Evolutionary conservation across 208 protist genomes (phyloP).

Genomic region (Naegleria gruberi): DNA sequence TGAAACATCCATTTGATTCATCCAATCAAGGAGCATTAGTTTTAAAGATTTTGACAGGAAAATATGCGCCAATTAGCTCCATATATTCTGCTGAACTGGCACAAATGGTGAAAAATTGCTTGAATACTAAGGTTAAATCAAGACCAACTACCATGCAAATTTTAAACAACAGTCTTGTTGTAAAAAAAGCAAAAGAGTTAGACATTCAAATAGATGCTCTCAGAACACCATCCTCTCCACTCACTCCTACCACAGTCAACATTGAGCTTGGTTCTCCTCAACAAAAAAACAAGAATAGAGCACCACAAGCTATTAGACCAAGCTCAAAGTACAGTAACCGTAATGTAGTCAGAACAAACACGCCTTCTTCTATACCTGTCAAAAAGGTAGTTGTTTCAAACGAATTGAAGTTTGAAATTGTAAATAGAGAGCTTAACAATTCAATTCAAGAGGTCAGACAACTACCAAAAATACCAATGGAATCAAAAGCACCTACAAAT

Average conservation of each 20-base stretch:
- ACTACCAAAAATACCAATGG: no score
- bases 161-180: neutral
- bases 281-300: neutral
- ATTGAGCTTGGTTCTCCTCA: no score
- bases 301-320: neutral
- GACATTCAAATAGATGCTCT: neutral
- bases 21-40: constrained; percentile 42
- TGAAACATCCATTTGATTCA: constrained; percentile 54
- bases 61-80: constrained; percentile 1
- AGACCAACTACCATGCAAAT: neutral
- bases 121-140: neutral
- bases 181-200: neutral
- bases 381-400: neutral
- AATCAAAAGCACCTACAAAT: no score
- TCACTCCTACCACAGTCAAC: no score
- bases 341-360: neutral
- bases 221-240: neutral
- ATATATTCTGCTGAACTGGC: neutral
- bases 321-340: neutral
- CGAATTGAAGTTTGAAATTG: neutral
- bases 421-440: neutral
- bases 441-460: neutral
- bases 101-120: neutral
- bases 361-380: neutral
- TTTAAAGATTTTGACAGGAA: constrained; percentile 23